Evolutionary conservation across 495 filamentous ascomycete genomes (phyloP).

Genomic region (Coniosporium apollinis): DNA sequence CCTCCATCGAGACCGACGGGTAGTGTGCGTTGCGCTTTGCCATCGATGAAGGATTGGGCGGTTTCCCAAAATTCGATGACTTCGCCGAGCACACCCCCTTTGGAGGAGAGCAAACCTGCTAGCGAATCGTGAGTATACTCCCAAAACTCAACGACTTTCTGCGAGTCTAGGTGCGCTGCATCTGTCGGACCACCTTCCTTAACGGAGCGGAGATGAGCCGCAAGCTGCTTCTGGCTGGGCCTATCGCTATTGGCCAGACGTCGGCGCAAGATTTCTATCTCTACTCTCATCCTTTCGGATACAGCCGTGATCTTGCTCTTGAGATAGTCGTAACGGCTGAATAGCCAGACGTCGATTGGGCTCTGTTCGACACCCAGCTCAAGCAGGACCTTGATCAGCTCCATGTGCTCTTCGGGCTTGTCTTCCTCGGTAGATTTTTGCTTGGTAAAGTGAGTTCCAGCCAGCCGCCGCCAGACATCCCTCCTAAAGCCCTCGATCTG

Average conservation of each 20-base stretch:
- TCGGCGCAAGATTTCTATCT: slow-evolving; percentile 79
- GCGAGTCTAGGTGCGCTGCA: slow-evolving; percentile 44
- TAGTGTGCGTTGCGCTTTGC: slow-evolving; percentile 61
- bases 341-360: slow-evolving; percentile 87
- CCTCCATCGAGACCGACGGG: slow-evolving; percentile 74
- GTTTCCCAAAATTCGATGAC: slow-evolving; percentile 89
- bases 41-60: slow-evolving; percentile 76
- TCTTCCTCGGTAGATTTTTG: slow-evolving; percentile 26
- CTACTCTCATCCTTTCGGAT: slow-evolving; percentile 67
- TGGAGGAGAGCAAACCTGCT: slow-evolving; percentile 47
- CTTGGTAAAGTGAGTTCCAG: slow-evolving; percentile 27
- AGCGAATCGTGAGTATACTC: slow-evolving; percentile 61
- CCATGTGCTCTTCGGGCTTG: slow-evolving; percentile 68
- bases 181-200: slow-evolving; percentile 38
- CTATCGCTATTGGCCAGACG: slow-evolving; percentile 57
- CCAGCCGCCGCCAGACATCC: slow-evolving; percentile 67
- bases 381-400: slow-evolving; percentile 68
- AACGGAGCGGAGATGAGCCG: slow-evolving; percentile 54
- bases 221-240: slow-evolving; percentile 48
- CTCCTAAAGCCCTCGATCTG: slow-evolving; percentile 75
- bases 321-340: slow-evolving; percentile 73
- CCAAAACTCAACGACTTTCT: slow-evolving; percentile 76
- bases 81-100: slow-evolving; percentile 70
- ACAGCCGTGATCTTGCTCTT: slow-evolving; percentile 64
- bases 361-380: slow-evolving; percentile 91